phyloP scores from a whole-genome alignment of 306 rosid genomes.

The Parietaria judaica region DNA sequence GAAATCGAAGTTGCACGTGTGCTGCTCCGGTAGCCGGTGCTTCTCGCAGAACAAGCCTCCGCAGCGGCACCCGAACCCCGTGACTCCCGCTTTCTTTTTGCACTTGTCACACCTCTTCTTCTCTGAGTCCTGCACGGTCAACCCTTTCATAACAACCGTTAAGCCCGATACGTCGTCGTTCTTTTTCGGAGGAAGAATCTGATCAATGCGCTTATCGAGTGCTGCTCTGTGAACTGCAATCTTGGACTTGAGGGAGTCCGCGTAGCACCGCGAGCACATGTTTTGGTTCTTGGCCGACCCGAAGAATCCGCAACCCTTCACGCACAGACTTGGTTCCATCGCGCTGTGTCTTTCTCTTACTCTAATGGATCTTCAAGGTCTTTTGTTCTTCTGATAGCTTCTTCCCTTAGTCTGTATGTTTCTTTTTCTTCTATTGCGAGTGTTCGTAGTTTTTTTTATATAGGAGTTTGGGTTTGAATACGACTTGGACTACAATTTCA shows the following conservation, averaged over 20 bases:
- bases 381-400: too few species aligned
- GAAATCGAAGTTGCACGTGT: conserved; percentile 13
- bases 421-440: too few species aligned
- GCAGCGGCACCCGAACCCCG: conserved; percentile 26
- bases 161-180: background rate
- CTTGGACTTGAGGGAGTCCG: conserved; percentile 1
- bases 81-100: conserved; percentile 24
- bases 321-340: conserved; percentile 24
- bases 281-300: conserved; percentile 18
- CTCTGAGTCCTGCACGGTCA: too few species aligned
- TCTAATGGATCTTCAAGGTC: too few species aligned
- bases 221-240: background rate
- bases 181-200: background rate
- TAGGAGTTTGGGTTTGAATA: too few species aligned
- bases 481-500: too few species aligned
- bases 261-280: conserved; percentile 25
- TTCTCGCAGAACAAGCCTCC: conserved; percentile 24
- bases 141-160: too few species aligned
- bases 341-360: background rate
- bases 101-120: conserved; percentile 23
- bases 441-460: too few species aligned
- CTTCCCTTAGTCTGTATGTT: too few species aligned
- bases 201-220: background rate
- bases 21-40: conserved; percentile 24
- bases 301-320: conserved; percentile 36